Evolutionary conservation across 768 basidiomycete species (phyloP).

Genomic region (Clitopilus hobsonii): DNA sequence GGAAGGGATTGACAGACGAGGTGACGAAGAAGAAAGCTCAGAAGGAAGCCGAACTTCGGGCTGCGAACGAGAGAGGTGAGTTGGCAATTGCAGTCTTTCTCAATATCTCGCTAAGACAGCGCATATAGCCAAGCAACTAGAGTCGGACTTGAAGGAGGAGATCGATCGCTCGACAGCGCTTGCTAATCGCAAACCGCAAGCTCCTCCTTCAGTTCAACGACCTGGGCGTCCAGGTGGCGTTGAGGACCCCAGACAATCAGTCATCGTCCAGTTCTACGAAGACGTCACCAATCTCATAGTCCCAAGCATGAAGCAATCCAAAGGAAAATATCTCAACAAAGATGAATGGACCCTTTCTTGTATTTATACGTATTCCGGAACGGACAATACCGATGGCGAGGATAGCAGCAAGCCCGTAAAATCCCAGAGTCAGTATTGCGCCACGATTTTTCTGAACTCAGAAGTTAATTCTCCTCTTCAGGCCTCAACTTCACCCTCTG

Average conservation of each 20-base stretch:
- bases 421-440: constrained; percentile 33
- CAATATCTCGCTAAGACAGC: neutral
- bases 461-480: constrained; percentile 20
- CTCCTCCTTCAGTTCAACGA: constrained; percentile 30
- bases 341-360: constrained; percentile 67
- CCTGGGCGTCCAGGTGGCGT: constrained; percentile 30
- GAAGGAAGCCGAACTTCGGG: constrained; percentile 43
- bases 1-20: constrained; percentile 38
- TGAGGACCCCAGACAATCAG: constrained; percentile 54
- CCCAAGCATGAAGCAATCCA: constrained; percentile 45
- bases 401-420: constrained; percentile 17
- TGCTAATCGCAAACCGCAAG: constrained; percentile 32
- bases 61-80: constrained; percentile 47
- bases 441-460: neutral
- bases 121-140: constrained; percentile 25
- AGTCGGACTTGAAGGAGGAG: constrained; percentile 44
- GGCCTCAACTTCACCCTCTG: constrained; percentile 60
- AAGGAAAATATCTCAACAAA: constrained; percentile 32
- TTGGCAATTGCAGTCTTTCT: no score
- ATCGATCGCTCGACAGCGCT: constrained; percentile 49
- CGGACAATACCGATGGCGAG: constrained; percentile 27
- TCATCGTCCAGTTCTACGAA: constrained; percentile 75
- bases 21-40: constrained; percentile 34
- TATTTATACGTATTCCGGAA: constrained; percentile 50
- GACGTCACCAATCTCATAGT: constrained; percentile 81